Percentiles rank a stretch among this genome's conserved stretches.
Conservation (phyloP, 441 rosid genomes). For the Hura crepitans region DNA sequence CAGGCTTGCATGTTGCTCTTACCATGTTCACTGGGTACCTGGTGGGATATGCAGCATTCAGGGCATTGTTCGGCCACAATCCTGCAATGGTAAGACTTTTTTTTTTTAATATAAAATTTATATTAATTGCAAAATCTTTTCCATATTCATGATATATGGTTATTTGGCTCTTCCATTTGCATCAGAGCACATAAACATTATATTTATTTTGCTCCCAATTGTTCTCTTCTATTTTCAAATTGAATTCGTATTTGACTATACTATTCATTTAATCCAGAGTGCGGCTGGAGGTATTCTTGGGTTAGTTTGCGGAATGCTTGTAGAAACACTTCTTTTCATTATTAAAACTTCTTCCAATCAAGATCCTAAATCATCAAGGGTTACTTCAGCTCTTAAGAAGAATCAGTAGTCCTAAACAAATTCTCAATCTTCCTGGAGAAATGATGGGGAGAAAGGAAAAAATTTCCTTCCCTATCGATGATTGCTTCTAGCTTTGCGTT, state of each 20-base stretch:
- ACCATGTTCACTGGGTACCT: constrained; percentile 91
- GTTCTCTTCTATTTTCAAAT: not conserved
- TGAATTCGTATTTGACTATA: not conserved
- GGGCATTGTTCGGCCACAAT: constrained; percentile 72
- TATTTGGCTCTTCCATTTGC: not conserved
- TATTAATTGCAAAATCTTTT: not conserved
- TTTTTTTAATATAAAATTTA: too few relatives aligned
- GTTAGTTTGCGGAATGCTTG: constrained; percentile 78
- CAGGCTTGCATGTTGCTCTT: constrained; percentile 82
- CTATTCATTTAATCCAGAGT: constrained; percentile 41
- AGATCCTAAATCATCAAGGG: constrained; percentile 32
- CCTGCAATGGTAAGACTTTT: constrained; percentile 47
- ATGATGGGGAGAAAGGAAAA: too few relatives aligned
- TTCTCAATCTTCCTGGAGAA: too few relatives aligned
- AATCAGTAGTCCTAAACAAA: too few relatives aligned
- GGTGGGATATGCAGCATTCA: constrained; percentile 72
- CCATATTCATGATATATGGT: not conserved
- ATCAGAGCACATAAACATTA: too few relatives aligned
- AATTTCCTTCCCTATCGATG: too few relatives aligned
- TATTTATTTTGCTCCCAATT: not conserved
- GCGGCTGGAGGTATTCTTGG: constrained; percentile 95
- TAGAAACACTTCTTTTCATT: constrained; percentile 82
- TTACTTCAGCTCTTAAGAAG: constrained; percentile 56
- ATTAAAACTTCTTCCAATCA: constrained; percentile 59
- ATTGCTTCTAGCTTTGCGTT: too few relatives aligned